Conservation (phyloP, 305 asterid species). For the Fraxinus floribunda region DNA sequence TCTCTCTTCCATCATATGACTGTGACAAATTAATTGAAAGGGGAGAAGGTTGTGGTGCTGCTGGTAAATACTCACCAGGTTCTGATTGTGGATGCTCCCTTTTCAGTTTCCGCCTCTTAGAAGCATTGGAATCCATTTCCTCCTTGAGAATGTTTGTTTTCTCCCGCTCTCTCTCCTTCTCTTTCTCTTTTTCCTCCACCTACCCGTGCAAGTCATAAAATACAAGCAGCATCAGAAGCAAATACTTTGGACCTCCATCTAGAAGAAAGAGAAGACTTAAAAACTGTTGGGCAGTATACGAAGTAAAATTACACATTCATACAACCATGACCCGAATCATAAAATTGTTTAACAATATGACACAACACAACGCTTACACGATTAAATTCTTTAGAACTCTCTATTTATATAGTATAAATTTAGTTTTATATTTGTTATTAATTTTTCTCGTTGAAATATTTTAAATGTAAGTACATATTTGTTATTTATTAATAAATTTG, state of each 20-base stretch:
- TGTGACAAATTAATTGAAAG: constrained; percentile 56
- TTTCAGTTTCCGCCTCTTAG: constrained; percentile 91
- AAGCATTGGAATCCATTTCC: constrained; percentile 70
- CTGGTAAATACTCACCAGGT: constrained; percentile 91
- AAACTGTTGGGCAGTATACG: neutral
- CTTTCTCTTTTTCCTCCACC: constrained; percentile 67
- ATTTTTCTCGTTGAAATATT: neutral
- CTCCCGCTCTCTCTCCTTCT: constrained; percentile 75
- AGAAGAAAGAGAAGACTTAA: neutral
- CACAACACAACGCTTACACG: neutral
- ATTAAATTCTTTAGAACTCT: neutral
- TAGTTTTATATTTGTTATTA: no score
- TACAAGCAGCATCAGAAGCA: neutral
- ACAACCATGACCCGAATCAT: neutral
- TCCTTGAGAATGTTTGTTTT: constrained; percentile 62
- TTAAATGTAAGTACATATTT: neutral
- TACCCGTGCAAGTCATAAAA: constrained; percentile 29
- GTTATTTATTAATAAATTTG: no score
- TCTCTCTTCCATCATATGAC: constrained; percentile 75
- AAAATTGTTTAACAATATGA: neutral
- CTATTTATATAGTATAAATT: neutral
- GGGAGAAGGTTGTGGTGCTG: constrained; percentile 55
- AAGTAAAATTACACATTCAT: neutral
- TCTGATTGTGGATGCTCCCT: constrained; percentile 81
- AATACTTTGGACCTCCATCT: neutral